These are phyloP conservation scores for Veloboletus limbatus DNA, from an alignment of 1,284 basidiomycete genomes.

Conservation along the genomic window DNA sequence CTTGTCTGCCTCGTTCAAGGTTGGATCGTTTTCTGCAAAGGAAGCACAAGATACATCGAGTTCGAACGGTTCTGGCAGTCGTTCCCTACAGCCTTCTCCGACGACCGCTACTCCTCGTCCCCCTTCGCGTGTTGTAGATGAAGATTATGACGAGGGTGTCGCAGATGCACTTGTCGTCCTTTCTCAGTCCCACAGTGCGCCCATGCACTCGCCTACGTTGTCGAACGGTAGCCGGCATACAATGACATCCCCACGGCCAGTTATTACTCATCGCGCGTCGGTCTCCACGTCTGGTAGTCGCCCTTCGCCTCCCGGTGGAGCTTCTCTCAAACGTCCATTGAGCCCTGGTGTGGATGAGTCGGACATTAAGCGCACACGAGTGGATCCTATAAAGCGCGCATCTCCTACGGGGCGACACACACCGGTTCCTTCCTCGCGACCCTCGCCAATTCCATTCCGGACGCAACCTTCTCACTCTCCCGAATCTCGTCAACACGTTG, in stretches of 20 bases:
- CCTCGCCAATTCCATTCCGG: slow-evolving; percentile 73
- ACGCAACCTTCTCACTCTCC: slow-evolving; percentile 66
- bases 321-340: slow-evolving; percentile 58
- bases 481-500: slow-evolving; percentile 49
- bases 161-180: slow-evolving; percentile 70
- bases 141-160: slow-evolving; percentile 80
- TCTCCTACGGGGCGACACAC: slow-evolving; percentile 52
- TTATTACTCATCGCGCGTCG: slow-evolving; percentile 50
- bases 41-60: slow-evolving; percentile 57
- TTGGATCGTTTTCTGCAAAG: slow-evolving; percentile 38
- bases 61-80: slow-evolving; percentile 57
- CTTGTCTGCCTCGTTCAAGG: slow-evolving; percentile 38
- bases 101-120: slow-evolving; percentile 55
- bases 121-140: slow-evolving; percentile 67
- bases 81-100: slow-evolving; percentile 67
- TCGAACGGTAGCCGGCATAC: slow-evolving; percentile 52
- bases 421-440: slow-evolving; percentile 54
- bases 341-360: slow-evolving; percentile 62
- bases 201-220: slow-evolving; percentile 47
- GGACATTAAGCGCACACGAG: slow-evolving; percentile 60
- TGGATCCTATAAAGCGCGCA: slow-evolving; percentile 54
- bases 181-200: slow-evolving; percentile 36
- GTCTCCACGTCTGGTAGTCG: slow-evolving; percentile 53
- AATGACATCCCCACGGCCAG: slow-evolving; percentile 46
- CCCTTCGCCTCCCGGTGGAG: slow-evolving; percentile 45